phyloP scores from a whole-genome alignment of 129 eudicot species.

The Flaveria sonorensis region DNA sequence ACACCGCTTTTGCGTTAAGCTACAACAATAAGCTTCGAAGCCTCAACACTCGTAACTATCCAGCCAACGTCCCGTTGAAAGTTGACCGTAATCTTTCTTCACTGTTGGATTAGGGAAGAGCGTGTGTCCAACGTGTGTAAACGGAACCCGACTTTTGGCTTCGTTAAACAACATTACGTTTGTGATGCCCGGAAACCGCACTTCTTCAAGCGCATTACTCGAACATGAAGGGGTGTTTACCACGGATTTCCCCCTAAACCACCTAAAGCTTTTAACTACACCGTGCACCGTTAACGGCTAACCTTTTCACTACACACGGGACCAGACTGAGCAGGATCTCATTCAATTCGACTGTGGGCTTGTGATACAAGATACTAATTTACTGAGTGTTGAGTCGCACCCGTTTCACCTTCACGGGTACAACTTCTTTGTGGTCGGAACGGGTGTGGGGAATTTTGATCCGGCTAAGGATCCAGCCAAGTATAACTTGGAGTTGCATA shows the following conservation, averaged over 20 bases:
- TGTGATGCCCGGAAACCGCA: conserved; percentile 34
- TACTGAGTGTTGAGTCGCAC: conserved; percentile 25
- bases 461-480: conserved; percentile 24
- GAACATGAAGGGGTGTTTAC: conserved; percentile 33
- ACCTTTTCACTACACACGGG: conserved; percentile 48
- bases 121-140: conserved; percentile 43
- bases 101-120: conserved; percentile 45
- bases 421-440: conserved; percentile 30
- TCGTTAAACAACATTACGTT: conserved; percentile 45
- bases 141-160: conserved; percentile 33
- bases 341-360: conserved; percentile 48
- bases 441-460: conserved; percentile 19
- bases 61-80: conserved; percentile 45
- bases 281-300: conserved; percentile 39
- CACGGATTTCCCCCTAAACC: conserved; percentile 40
- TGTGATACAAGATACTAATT: conserved; percentile 40
- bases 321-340: conserved; percentile 32
- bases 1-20: conserved; percentile 37
- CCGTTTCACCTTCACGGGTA: conserved; percentile 32
- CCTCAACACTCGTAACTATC: conserved; percentile 40
- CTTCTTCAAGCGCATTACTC: conserved; percentile 40
- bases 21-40: conserved; percentile 43
- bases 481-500: conserved; percentile 50
- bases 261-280: conserved; percentile 42
- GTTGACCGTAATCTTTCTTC: conserved; percentile 41